Evolutionary conservation across 2,329 filamentous ascomycete species (phyloP).

Genomic region (Pseudogymnoascus sp.): DNA sequence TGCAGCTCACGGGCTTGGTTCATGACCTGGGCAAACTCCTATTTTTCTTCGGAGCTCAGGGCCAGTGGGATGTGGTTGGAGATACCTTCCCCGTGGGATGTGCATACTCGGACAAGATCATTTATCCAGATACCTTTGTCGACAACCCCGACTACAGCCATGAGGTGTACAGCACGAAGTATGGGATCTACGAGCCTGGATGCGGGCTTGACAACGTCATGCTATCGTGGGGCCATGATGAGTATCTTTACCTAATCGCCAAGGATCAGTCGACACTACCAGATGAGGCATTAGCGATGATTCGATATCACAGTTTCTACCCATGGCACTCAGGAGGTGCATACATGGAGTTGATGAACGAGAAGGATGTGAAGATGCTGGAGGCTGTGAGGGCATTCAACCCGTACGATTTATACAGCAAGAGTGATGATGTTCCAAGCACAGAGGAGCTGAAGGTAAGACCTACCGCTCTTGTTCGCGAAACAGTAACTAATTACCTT

Average conservation of each 20-base stretch:
- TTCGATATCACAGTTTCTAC: slow-evolving; percentile 84
- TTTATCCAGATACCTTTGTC: slow-evolving; percentile 72
- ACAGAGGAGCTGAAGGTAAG: slow-evolving; percentile 61
- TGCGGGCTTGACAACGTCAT: slow-evolving; percentile 81
- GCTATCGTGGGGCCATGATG: slow-evolving; percentile 77
- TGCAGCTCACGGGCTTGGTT: slow-evolving; percentile 68
- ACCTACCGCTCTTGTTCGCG: background rate
- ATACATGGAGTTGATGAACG: slow-evolving; percentile 73
- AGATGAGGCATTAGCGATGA: slow-evolving; percentile 78
- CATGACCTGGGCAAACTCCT: slow-evolving; percentile 73
- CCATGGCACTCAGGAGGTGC: slow-evolving; percentile 79
- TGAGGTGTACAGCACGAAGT: slow-evolving; percentile 63
- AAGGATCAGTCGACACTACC: slow-evolving; percentile 74
- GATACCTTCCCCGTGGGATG: slow-evolving; percentile 74
- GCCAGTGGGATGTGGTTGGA: slow-evolving; percentile 87
- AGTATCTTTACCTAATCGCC: slow-evolving; percentile 77
- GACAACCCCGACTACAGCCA: slow-evolving; percentile 68
- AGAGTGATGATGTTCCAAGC: slow-evolving; percentile 71
- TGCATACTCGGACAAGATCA: slow-evolving; percentile 67
- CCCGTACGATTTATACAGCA: slow-evolving; percentile 83
- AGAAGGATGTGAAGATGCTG: slow-evolving; percentile 77
- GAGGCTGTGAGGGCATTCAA: slow-evolving; percentile 78
- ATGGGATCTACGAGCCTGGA: slow-evolving; percentile 70
- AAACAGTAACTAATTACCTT: slow-evolving; percentile 13
- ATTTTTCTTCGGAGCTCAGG: slow-evolving; percentile 69